Conservation (phyloP, 441 rosid genomes). For the Erodium texanum region DNA sequence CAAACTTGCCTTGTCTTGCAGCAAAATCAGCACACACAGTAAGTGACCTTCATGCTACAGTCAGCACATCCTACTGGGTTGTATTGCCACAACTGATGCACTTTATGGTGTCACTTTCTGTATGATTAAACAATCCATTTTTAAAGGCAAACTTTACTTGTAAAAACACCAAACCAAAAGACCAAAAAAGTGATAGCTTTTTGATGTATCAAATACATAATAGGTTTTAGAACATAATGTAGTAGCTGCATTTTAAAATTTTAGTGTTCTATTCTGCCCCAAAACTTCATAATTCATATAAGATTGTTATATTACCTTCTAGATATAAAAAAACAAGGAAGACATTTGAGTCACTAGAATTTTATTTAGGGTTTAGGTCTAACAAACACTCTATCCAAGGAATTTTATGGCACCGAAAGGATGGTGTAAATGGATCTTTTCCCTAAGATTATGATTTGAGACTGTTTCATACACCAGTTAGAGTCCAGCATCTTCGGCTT, state of each 20-base stretch:
- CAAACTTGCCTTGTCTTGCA: constrained; percentile 71
- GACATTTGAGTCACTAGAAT: background rate
- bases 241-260: no score
- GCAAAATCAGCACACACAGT: constrained; percentile 73
- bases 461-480: background rate
- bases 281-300: background rate
- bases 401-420: background rate
- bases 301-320: background rate
- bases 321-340: background rate
- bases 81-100: background rate
- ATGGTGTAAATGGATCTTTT: background rate
- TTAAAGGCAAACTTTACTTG: no score
- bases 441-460: background rate
- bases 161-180: background rate
- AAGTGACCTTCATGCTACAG: constrained; percentile 22
- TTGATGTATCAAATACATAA: background rate
- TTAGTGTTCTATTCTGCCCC: background rate
- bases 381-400: background rate
- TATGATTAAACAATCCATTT: no score
- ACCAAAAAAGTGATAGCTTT: background rate
- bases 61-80: background rate
- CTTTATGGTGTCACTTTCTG: background rate
- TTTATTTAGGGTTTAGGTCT: background rate
- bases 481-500: background rate
- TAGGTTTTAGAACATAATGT: background rate